phyloP scores from a whole-genome alignment of 257 asterid genomes.

The Solanum piurae region DNA sequence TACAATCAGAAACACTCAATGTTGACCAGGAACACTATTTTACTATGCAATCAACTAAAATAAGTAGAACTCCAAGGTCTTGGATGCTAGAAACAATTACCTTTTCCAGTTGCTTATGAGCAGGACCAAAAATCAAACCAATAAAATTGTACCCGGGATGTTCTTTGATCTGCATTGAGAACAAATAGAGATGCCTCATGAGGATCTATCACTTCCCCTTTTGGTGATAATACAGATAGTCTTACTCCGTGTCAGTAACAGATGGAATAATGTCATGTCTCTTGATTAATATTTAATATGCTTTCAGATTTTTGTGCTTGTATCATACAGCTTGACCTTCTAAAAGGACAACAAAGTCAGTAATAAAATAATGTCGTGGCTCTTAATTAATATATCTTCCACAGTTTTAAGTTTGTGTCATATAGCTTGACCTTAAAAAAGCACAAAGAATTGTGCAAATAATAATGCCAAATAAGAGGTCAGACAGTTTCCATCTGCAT shows the following conservation, averaged over 20 bases:
- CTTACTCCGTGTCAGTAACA: not conserved
- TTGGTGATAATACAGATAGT: not conserved
- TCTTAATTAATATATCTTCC: not conserved
- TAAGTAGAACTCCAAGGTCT: conserved; percentile 6
- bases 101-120: conserved; percentile 82
- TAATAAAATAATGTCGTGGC: not conserved
- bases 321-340: not conserved
- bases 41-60: not conserved
- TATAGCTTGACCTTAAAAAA: not conserved
- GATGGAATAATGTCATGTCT: not conserved
- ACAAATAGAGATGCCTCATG: conserved; percentile 11
- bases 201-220: conserved; percentile 1
- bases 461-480: not conserved
- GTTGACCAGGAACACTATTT: not conserved
- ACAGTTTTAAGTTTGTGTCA: not conserved
- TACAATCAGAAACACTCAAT: not conserved
- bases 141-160: conserved; percentile 56
- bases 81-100: conserved; percentile 18
- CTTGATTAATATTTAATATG: not conserved
- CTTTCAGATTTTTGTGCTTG: not conserved
- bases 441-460: not conserved
- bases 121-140: conserved; percentile 57
- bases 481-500: not conserved
- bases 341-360: not conserved
- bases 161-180: conserved; percentile 58